Base-by-base conservation (phyloP, 2,329 filamentous ascomycete genomes). In the Coniosporium tulheliwenetii region DNA sequence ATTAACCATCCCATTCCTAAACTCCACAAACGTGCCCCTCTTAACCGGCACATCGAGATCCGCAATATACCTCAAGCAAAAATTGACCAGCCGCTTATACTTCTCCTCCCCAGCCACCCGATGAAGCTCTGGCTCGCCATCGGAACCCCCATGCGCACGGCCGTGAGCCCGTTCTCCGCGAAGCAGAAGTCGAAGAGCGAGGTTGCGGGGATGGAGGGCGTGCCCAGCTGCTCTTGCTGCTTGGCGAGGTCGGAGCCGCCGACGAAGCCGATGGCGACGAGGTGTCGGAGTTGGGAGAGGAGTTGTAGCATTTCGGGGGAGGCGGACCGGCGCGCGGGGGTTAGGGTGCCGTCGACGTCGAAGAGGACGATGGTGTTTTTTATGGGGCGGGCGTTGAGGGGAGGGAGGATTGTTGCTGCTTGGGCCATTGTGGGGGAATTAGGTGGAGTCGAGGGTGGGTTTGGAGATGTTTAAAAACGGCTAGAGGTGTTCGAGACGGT, bases 131-230 rank as follows among this genome's bases (percentile, higher is more conserved):
- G 81, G 54, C 77, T 78, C 1, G 79, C 70, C 43, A 96, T 75
- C 41, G 74, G 71, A 59, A 79, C 64, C 53, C 89, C 91, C 55
- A 87, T 66, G 56, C 86, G 85, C 71, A 74, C 93, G 36, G 89
- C 91, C 1, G 83, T 93, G 50, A 98, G 76, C 9, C 91, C 91
- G 66, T 98, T 98, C 69, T 98, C 91, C 44, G 86, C 71, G 68
- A 98, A 98, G 75, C 82, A 91, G 68, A 85, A 98, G 70, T 98
- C 91, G 70, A 98, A 98, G 54, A 96, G 78, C 46, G 76, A 70
- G 40, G 79, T 86, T 45, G 96, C 89, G 51, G 69, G 60, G 50
- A 80, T 71, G 43, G 72, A 66, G 19, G 73, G 60, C 3, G 75
- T 72, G 59, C 86, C 86, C 46, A 96, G 75, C 67, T 96, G 89